Base-by-base conservation (phyloP, 2,329 filamentous ascomycete species). In the Xylaria sp. region DNA sequence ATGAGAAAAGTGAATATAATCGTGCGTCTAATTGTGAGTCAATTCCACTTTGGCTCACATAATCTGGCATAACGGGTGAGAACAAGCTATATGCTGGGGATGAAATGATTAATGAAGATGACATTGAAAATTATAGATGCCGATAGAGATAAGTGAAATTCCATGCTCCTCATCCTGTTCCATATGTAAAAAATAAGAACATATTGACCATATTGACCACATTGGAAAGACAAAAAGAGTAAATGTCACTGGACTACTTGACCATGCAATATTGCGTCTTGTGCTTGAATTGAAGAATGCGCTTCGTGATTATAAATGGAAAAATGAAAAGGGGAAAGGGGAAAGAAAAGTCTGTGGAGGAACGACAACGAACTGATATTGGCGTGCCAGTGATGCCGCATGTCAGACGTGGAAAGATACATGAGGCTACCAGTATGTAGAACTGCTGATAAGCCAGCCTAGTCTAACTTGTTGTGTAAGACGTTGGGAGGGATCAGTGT, bases 41-140 rank as follows among this genome's bases (percentile, higher is more conserved):
- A 20, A 48, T 61, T 28, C 37, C 55, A 55, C 13, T 13, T n/a
- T n/a, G 28, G n/a, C 54, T 60, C 31, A 41, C 48, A 59, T n/a
- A 23, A 39, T 39, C n/a, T 37, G 23, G 15, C 31, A 48, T 48
- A 62, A 68, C 31, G 31, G 5, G 18, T 23, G 20, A 62, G 20
- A 25, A 37, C 55, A 4, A 41, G 37, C 52, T 48, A 18, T 54
- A 51, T 50, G 28, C 34, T 44, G 18, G 52, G 28, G n/a, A 34
- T 20, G 15, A n/a, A 37, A 41, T 44, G 41, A 50, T 37, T 13
- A 23, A 34, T 8, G 15, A n/a, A 51, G 28, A 10, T 59, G 8
- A 28, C 9, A 23, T 56, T 37, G n/a, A 51, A 31, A 51, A 20
- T 39, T 48, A n/a, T 13, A 57, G 1, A 12, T 20, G 15, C 25